Conservation (phyloP, 306 rosid genomes). For the Prunus kanzakura region DNA sequence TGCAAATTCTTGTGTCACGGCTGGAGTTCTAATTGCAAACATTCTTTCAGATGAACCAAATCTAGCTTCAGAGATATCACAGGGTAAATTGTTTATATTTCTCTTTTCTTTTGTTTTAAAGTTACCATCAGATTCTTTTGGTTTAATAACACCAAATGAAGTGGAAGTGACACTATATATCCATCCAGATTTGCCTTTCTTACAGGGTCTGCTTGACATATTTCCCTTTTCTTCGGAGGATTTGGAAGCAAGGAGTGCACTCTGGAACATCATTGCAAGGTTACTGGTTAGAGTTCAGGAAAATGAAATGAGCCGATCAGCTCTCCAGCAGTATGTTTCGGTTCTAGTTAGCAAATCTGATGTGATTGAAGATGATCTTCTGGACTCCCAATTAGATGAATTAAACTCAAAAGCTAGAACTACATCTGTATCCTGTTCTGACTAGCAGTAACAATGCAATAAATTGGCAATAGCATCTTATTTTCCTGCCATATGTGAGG, state of each 20-base stretch:
- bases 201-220: slow-evolving; percentile 78
- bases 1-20: slow-evolving; percentile 75
- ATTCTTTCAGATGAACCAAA: slow-evolving; percentile 63
- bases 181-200: slow-evolving; percentile 53
- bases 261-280: slow-evolving; percentile 75
- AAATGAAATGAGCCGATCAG: slow-evolving; percentile 55
- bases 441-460: neutral
- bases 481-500: neutral
- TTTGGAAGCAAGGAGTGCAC: slow-evolving; percentile 77
- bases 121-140: neutral
- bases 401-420: slow-evolving; percentile 47
- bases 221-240: slow-evolving; percentile 85
- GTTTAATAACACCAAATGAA: neutral
- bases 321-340: slow-evolving; percentile 44
- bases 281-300: slow-evolving; percentile 53
- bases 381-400: slow-evolving; percentile 42
- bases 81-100: slow-evolving; percentile 43
- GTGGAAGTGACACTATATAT: slow-evolving; percentile 26
- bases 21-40: slow-evolving; percentile 82
- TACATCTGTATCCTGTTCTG: slow-evolving; percentile 72
- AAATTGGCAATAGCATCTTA: neutral
- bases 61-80: slow-evolving; percentile 50
- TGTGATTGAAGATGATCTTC: slow-evolving; percentile 86
- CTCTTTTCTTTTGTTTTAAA: slow-evolving; percentile 3
- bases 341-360: slow-evolving; percentile 63